Evolutionary conservation across 257 asterid genomes (phyloP), one percentile per base, ranked within the genome.

Genomic region (Datura wrightii): DNA sequence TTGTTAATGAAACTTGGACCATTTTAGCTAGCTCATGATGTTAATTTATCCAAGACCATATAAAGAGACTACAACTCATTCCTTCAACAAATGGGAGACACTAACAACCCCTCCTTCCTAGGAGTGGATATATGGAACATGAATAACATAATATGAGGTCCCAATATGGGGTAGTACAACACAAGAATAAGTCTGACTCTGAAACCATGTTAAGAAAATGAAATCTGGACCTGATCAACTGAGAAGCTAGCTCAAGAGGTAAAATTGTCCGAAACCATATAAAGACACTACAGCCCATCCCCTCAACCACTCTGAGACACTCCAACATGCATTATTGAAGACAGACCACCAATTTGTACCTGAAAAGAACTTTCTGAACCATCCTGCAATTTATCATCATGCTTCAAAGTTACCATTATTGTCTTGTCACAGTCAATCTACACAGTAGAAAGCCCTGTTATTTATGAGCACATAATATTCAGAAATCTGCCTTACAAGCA

Each of bases 401-500:
- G 98, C 86, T 94, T 96, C 71, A 96, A 89, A 81, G 98, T 81
- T 82, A 96, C 99, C 99, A 94, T 91, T 86, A 96, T 90, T 19
- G 98, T 93, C 90, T 96, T 96, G 92, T 94, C 99, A 90, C 99
- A 96, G 84, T 96, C 98, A 79, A 96, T 91, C 98, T 94, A 93
- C 82, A 80, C 41, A 63, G 19, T 56, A 36, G 41, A 87, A 88
- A 83, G 85, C 62, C 83, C n/a, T 46, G 24, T 69, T 69, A 69
- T 14, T 11, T 78, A 79, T 70, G 55, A 69, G 78, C 80, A 76
- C 69, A n/a, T 66, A 24, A 80, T 46, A 71, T 52, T 9, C 79
- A 81, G 10, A 48, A 82, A 8, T 10, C 50, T 63, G 31, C 58
- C 82, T 42, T 13, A 8, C 44, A 41, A 69, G 53, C 70, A 46